Evolutionary conservation across 768 basidiomycete genomes (phyloP), one percentile per base, ranked within the genome.

Genomic region (Xerocomellus amylosporus): DNA sequence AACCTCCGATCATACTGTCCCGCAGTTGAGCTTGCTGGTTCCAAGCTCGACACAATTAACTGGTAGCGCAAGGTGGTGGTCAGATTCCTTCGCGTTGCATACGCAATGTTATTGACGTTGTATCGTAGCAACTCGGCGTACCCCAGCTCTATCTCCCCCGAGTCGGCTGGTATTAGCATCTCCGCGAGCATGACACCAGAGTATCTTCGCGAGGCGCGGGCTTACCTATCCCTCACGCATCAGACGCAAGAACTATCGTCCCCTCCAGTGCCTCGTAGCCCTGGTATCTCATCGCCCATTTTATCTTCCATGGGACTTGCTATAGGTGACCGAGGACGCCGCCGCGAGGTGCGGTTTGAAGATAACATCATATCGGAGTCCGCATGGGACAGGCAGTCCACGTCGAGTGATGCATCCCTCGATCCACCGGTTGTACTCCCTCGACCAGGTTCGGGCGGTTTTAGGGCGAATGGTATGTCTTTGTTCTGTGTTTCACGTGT

Each of bases 311-410:
- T 58, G 5, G 63, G 71, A n/a, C 61, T 72, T 36, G 60, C 67
- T 22, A 2, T 59, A 4, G 62, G 68, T 20, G 67, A 61, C 22
- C 63, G 56, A 39, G 71, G 57, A 14, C 69, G 62, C 26, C 66
- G 65, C n/a, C 69, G 69, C 7, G 69, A 71, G 51, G 69, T 71
- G 17, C 65, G 71, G 17, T 71, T 71, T 24, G 69, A 72, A 30
- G 69, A 71, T 7, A 72, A 62, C 41, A 71, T 71, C 20, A 60
- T 71, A 51, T 42, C 63, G 15, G 69, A 72, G 45, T 36, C 63
- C 26, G 58, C 43, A 14, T 71, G 71, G 69, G 71, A 67, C 15
- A 57, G 64, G 3, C 65, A 58, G 31, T 72, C 69, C 34, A 55
- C 67, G 20, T 72, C 69, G 46, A 70, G 67, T 9, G 60, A 67